These are phyloP conservation scores for Globisporangium recalcitrans DNA, from an alignment of 352 stramenopile genomes.

Conservation along the genomic window DNA sequence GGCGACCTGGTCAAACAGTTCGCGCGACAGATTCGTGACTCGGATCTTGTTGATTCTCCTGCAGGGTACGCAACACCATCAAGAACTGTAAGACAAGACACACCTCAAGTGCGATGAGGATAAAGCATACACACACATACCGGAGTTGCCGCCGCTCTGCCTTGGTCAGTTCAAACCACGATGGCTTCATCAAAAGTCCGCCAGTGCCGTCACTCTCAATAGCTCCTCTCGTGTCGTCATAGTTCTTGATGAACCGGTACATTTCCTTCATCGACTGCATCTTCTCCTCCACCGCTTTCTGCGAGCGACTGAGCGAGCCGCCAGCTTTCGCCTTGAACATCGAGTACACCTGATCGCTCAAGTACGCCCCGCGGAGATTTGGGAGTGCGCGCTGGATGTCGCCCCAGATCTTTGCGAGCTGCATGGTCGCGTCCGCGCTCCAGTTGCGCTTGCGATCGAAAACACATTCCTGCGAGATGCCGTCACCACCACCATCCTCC, in stretches of 20 bases:
- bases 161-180: constrained; percentile 60
- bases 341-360: constrained; percentile 52
- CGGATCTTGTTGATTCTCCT: constrained; percentile 34
- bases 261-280: constrained; percentile 80
- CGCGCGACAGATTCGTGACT: constrained; percentile 33
- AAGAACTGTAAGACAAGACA: no score
- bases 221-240: constrained; percentile 29
- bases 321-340: constrained; percentile 43
- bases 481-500: neutral
- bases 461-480: neutral
- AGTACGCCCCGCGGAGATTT: constrained; percentile 29
- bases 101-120: no score
- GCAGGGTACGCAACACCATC: neutral
- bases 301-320: constrained; percentile 37
- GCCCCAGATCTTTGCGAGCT: constrained; percentile 51
- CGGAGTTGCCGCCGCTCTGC: constrained; percentile 37
- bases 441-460: constrained; percentile 8
- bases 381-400: constrained; percentile 25
- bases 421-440: constrained; percentile 40
- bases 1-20: constrained; percentile 38
- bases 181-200: constrained; percentile 13
- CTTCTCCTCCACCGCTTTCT: constrained; percentile 65
- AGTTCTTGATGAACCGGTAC: constrained; percentile 53
- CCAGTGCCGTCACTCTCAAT: constrained; percentile 17
- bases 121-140: constrained; percentile 18